Conservation (phyloP, 164 flowering plant species). For the Macadamia tetraphylla region DNA sequence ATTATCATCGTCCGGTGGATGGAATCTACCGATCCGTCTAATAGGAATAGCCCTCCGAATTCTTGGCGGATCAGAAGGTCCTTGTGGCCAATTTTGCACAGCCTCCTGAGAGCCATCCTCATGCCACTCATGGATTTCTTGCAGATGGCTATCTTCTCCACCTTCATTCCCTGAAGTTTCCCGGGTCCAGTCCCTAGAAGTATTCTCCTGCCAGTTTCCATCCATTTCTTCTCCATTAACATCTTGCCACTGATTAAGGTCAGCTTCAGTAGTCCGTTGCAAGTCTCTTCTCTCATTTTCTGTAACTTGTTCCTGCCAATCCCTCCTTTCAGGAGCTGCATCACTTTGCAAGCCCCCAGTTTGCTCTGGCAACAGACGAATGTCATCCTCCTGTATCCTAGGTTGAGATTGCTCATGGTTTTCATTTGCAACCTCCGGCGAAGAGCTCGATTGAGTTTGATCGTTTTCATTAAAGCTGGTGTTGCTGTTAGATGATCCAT, state of each 20-base stretch:
- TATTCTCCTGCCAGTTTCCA: constrained; percentile 50
- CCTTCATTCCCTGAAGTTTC: constrained; percentile 37
- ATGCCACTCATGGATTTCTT: constrained; percentile 52
- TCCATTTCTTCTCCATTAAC: constrained; percentile 34
- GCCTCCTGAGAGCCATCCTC: constrained; percentile 50
- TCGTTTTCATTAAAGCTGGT: constrained; percentile 37
- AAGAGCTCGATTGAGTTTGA: constrained; percentile 27
- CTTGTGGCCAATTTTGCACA: constrained; percentile 57
- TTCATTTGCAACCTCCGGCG: constrained; percentile 35
- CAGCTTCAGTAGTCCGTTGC: constrained; percentile 42
- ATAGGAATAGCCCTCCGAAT: constrained; percentile 45
- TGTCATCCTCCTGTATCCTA: constrained; percentile 31
- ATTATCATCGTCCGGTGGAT: constrained; percentile 93
- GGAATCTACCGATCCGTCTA: constrained; percentile 71
- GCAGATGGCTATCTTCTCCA: constrained; percentile 29
- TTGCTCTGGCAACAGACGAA: constrained; percentile 25
- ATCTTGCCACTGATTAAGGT: constrained; percentile 45
- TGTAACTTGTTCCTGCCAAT: constrained; percentile 39
- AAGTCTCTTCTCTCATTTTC: constrained; percentile 45
- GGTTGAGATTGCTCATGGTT: constrained; percentile 33
- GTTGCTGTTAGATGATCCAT: constrained; percentile 34
- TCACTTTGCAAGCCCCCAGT: constrained; percentile 24
- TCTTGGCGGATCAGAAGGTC: constrained; percentile 62
- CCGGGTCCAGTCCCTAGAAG: constrained; percentile 46
- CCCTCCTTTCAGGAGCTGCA: constrained; percentile 25